Conservation (phyloP, 441 rosid species). For the Theobroma grandiflorum region DNA sequence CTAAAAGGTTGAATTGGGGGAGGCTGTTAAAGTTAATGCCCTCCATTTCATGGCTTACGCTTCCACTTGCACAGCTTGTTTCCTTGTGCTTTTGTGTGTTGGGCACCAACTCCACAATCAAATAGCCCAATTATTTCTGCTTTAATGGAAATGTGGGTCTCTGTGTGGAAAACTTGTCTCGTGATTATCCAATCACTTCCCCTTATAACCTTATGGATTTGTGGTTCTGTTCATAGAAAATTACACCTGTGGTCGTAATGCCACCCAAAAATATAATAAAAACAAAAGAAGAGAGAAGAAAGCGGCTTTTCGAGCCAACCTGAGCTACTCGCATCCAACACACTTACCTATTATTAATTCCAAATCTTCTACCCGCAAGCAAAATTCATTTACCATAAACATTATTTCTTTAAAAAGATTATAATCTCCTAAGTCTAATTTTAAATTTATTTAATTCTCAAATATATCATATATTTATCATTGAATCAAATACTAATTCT, state of each 20-base stretch:
- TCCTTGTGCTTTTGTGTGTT: neutral
- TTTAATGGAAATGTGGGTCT: slow-evolving; percentile 1
- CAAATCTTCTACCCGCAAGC: neutral
- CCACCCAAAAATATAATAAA: slow-evolving; percentile 13
- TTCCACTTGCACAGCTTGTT: slow-evolving; percentile 12
- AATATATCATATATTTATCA: too few species aligned
- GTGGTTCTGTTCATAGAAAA: neutral
- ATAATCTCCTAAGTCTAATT: neutral
- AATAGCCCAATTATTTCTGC: slow-evolving; percentile 11
- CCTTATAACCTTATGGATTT: neutral
- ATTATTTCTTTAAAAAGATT: neutral
- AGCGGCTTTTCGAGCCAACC: neutral
- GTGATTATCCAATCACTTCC: neutral
- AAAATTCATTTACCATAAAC: neutral
- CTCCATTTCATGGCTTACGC: slow-evolving; percentile 19
- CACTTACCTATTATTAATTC: neutral
- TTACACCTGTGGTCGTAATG: neutral
- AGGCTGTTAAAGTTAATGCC: neutral
- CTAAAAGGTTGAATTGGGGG: too few species aligned
- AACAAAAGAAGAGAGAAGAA: neutral
- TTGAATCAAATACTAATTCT: too few species aligned
- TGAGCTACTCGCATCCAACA: neutral
- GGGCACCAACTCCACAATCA: slow-evolving; percentile 18
- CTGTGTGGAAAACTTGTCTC: neutral
- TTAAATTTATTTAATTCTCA: neutral